Percentiles rank a stretch among this genome's conserved stretches.
These are phyloP conservation scores for Puya raimondii DNA, from an alignment of 176 grass and related monocot genomes.

Conservation along the genomic window DNA sequence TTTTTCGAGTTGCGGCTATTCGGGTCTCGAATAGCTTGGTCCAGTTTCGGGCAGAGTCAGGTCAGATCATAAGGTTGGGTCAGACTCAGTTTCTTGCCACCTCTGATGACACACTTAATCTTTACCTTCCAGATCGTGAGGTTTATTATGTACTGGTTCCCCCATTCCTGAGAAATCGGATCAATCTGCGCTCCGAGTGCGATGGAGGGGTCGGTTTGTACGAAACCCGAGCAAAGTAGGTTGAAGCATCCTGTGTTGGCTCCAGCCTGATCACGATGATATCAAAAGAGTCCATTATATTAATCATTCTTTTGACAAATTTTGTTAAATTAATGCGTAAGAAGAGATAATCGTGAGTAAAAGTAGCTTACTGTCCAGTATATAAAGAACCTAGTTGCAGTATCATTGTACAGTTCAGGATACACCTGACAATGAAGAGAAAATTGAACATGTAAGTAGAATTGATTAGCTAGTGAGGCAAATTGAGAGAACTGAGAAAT, in stretches of 20 bases:
- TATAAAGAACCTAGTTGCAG: conserved; percentile 17
- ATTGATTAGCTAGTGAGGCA: neutral
- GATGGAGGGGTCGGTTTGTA: conserved; percentile 13
- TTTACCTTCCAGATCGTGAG: conserved; percentile 16
- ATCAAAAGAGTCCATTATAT: neutral
- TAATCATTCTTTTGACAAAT: too few species aligned
- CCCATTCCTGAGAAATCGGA: neutral
- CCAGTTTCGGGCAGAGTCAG: too few species aligned
- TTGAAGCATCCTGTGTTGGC: conserved; percentile 25
- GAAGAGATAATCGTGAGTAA: neutral
- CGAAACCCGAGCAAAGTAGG: conserved; percentile 18
- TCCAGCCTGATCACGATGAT: conserved; percentile 4
- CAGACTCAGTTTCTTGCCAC: too few species aligned
- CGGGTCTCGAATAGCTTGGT: too few species aligned
- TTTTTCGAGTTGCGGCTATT: too few species aligned
- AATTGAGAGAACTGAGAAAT: neutral
- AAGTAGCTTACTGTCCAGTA: conserved; percentile 25
- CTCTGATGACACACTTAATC: too few species aligned
- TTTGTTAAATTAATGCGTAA: neutral
- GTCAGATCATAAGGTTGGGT: too few species aligned
- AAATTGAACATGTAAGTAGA: neutral
- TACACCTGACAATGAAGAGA: conserved; percentile 13
- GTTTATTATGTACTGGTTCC: neutral
- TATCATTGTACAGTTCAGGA: conserved; percentile 16
- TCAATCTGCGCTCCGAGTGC: conserved; percentile 3